These are phyloP conservation scores for Geotrichum siamense DNA, from an alignment of 1,139 yeast species.

Conservation along the genomic window DNA sequence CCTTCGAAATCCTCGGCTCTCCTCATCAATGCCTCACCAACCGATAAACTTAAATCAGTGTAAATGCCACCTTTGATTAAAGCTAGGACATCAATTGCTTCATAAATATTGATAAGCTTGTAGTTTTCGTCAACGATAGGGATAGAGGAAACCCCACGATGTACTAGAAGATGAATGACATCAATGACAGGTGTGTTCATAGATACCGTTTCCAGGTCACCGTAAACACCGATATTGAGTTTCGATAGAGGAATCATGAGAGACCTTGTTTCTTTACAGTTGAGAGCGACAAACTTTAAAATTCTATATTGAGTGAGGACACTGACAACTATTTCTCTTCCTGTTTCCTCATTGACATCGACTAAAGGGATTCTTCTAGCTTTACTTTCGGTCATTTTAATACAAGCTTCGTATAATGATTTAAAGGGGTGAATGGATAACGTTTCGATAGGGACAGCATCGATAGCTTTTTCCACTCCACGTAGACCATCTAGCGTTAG, in stretches of 20 bases:
- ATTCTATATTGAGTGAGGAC: slow-evolving; percentile 96
- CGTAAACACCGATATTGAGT: slow-evolving; percentile 55
- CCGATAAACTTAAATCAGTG: slow-evolving; percentile 82
- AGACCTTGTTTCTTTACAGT: slow-evolving; percentile 90
- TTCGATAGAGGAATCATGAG: slow-evolving; percentile 68
- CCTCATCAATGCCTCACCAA: slow-evolving; percentile 92
- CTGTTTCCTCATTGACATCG: slow-evolving; percentile 89
- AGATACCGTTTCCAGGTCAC: slow-evolving; percentile 66
- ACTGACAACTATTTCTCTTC: slow-evolving; percentile 87
- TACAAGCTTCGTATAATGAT: slow-evolving; percentile 88
- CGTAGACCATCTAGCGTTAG: slow-evolving; percentile 73
- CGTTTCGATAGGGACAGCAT: slow-evolving; percentile 84
- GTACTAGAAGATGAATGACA: slow-evolving; percentile 75
- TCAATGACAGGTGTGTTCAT: slow-evolving; percentile 93
- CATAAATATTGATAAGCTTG: slow-evolving; percentile 80
- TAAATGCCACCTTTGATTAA: slow-evolving; percentile 92
- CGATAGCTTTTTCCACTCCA: slow-evolving; percentile 81
- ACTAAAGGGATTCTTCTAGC: slow-evolving; percentile 93
- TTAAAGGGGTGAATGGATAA: slow-evolving; percentile 87
- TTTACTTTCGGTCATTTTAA: slow-evolving; percentile 78
- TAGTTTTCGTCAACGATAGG: slow-evolving; percentile 83
- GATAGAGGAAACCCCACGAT: slow-evolving; percentile 77
- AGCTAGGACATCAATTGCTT: slow-evolving; percentile 90
- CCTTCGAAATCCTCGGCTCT: slow-evolving; percentile 97
- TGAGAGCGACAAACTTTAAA: slow-evolving; percentile 87